Evolutionary conservation across 257 asterid species (phyloP).

Genomic region (Plantago ovata): DNA sequence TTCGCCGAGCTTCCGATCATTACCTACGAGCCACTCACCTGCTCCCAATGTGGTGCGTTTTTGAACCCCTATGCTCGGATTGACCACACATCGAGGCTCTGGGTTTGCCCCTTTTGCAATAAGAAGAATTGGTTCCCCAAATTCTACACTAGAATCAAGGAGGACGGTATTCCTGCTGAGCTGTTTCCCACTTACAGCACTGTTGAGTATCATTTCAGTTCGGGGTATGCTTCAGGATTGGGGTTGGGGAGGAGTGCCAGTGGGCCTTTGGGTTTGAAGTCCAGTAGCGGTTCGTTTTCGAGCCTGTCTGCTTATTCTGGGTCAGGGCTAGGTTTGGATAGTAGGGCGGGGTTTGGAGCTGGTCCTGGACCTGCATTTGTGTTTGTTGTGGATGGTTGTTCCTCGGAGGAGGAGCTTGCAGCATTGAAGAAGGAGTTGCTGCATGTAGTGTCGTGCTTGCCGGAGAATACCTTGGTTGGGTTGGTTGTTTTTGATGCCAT

Average conservation of each 20-base stretch:
- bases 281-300: constrained; percentile 45
- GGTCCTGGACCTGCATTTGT: constrained; percentile 70
- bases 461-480: constrained; percentile 84
- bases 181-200: constrained; percentile 94
- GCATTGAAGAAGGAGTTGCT: constrained; percentile 73
- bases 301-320: constrained; percentile 38
- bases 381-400: constrained; percentile 78
- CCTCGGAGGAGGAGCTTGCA: constrained; percentile 59
- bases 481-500: constrained; percentile 84
- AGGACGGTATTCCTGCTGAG: constrained; percentile 86
- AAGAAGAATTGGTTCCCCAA: constrained; percentile 65
- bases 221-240: constrained; percentile 24
- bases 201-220: constrained; percentile 69
- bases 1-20: constrained; percentile 79
- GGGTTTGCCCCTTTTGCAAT: constrained; percentile 82
- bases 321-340: constrained; percentile 36
- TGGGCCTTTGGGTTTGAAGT: constrained; percentile 33
- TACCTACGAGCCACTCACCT: constrained; percentile 64
- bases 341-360: constrained; percentile 29
- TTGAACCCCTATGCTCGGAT: constrained; percentile 90
- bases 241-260: constrained; percentile 32
- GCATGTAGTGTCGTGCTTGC: constrained; percentile 55
- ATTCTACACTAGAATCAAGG: constrained; percentile 58
- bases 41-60: constrained; percentile 68
- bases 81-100: constrained; percentile 60